Evolutionary conservation across 306 rosid genomes (phyloP).

Genomic region (Elaeagnus macrophylla): DNA sequence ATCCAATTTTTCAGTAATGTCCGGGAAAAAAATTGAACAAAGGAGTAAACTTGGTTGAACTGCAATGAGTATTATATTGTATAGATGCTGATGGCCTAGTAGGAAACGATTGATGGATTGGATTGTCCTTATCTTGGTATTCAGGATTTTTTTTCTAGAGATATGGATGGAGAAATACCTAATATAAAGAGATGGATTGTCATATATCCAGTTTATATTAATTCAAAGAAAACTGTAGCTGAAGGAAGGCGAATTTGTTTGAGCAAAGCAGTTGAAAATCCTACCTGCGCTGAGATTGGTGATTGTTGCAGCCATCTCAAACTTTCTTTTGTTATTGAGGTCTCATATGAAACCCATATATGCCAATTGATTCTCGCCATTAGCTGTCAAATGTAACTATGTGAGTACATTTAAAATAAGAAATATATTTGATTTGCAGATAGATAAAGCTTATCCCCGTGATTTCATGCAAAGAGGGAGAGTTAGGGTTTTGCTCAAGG

Average conservation of each 20-base stretch:
- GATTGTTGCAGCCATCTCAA: constrained; percentile 79
- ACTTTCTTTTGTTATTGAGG: constrained; percentile 73
- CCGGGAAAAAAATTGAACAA: too few species aligned
- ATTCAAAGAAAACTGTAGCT: constrained; percentile 76
- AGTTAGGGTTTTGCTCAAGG: constrained; percentile 69
- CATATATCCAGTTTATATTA: constrained; percentile 71
- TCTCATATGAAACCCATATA: constrained; percentile 5
- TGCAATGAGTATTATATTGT: too few species aligned
- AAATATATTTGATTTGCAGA: constrained; percentile 26
- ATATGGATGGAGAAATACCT: constrained; percentile 49
- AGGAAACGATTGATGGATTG: too few species aligned
- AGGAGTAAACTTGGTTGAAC: too few species aligned
- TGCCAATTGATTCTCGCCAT: not conserved
- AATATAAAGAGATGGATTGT: constrained; percentile 72
- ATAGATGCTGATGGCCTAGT: too few species aligned
- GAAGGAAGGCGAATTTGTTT: constrained; percentile 73
- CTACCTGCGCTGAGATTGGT: constrained; percentile 72
- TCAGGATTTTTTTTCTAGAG: constrained; percentile 3
- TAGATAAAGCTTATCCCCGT: constrained; percentile 82
- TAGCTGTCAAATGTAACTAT: not conserved
- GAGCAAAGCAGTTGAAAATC: constrained; percentile 68
- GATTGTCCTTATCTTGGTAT: not conserved
- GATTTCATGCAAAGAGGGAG: constrained; percentile 90
- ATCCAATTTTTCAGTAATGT: too few species aligned
- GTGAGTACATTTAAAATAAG: not conserved